phyloP scores from a whole-genome alignment of 805 yeast species.

The Kluyveromyces aestuarii region DNA sequence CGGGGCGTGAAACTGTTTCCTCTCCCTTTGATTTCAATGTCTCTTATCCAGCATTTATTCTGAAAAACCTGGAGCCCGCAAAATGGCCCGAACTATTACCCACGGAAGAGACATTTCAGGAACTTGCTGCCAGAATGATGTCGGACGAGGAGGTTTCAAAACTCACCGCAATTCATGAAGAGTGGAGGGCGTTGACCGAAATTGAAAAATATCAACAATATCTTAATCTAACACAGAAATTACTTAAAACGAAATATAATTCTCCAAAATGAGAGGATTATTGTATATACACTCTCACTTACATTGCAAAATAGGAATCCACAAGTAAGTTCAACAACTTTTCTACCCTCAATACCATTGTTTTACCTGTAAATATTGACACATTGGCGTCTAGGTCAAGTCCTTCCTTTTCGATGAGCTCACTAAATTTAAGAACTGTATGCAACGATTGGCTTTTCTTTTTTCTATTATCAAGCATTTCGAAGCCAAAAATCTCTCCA shows the following conservation, averaged over 20 bases:
- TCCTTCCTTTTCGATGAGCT: neutral
- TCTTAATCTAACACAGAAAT: neutral
- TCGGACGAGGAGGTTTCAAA: neutral
- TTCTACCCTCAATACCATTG: constrained; percentile 3
- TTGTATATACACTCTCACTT: neutral
- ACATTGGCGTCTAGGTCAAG: constrained; percentile 1
- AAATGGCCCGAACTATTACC: constrained; percentile 50
- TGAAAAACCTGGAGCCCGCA: constrained; percentile 36
- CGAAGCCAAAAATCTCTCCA: constrained; percentile 60
- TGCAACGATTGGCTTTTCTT: constrained; percentile 13
- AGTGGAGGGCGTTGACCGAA: neutral
- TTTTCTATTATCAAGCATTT: constrained; percentile 35
- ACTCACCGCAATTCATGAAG: neutral
- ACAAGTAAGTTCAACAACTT: neutral
- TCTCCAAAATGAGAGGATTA: constrained; percentile 10
- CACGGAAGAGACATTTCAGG: constrained; percentile 35
- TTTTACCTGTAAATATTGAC: constrained; percentile 8
- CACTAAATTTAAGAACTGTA: constrained; percentile 5
- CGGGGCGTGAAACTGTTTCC: constrained; percentile 29
- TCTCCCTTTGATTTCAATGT: constrained; percentile 37
- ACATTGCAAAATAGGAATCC: neutral
- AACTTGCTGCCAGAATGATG: constrained; percentile 22
- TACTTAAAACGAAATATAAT: constrained; percentile 6
- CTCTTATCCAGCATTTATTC: constrained; percentile 40
- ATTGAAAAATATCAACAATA: neutral